These are phyloP conservation scores for Yamadazyma blattariae DNA, from an alignment of 1,139 yeast species.

Conservation along the genomic window DNA sequence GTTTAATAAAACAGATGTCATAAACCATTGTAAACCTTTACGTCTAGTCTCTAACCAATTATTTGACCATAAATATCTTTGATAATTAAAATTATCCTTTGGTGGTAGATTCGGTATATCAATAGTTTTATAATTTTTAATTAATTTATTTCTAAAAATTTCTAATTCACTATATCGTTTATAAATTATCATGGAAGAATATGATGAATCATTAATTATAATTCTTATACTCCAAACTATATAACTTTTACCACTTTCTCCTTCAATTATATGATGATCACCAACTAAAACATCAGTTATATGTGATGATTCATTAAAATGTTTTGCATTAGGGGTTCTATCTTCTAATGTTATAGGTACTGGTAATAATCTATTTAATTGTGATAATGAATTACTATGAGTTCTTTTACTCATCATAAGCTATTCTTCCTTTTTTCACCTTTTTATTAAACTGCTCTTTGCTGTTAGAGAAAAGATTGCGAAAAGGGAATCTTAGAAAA, in stretches of 20 bases:
- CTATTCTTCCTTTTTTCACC: too few relatives aligned
- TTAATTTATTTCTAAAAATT: slow-evolving; percentile 41
- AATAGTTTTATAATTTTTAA: slow-evolving; percentile 28
- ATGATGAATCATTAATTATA: slow-evolving; percentile 39
- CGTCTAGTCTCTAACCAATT: slow-evolving; percentile 61
- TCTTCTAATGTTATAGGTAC: slow-evolving; percentile 33
- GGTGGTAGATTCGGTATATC: slow-evolving; percentile 68
- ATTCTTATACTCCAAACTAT: slow-evolving; percentile 49
- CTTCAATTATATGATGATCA: slow-evolving; percentile 35
- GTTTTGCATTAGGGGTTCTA: slow-evolving; percentile 11
- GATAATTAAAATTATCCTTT: slow-evolving; percentile 47
- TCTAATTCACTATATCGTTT: slow-evolving; percentile 69
- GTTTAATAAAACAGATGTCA: slow-evolving; percentile 64
- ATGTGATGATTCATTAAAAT: slow-evolving; percentile 19
- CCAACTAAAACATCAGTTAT: slow-evolving; percentile 41
- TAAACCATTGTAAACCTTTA: slow-evolving; percentile 70
- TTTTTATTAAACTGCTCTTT: too few relatives aligned
- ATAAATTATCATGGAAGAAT: slow-evolving; percentile 49
- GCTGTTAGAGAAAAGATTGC: too few relatives aligned
- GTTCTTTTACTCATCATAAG: slow-evolving; percentile 5
- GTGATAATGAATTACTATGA: slow-evolving; percentile 20
- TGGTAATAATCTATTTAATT: slow-evolving; percentile 34
- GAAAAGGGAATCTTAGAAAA: too few relatives aligned
- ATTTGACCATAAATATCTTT: slow-evolving; percentile 43
- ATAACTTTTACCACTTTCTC: slow-evolving; percentile 40